phyloP scores from a whole-genome alignment of 148 eudicot genomes.

The Camellia granthamiana region DNA sequence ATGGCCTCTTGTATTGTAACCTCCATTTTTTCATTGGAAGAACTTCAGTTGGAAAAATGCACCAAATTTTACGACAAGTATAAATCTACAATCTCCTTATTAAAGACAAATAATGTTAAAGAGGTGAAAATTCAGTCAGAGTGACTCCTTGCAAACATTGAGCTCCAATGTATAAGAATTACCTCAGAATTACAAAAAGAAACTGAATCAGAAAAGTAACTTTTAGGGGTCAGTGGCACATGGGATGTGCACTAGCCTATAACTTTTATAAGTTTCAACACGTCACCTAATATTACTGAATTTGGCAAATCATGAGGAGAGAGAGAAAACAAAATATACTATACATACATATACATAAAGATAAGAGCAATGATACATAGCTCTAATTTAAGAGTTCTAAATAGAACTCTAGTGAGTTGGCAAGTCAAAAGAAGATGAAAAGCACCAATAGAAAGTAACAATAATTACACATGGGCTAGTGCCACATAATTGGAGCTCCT shows the following conservation, averaged over 20 bases:
- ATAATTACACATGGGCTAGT: too few relatives aligned
- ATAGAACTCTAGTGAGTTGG: too few relatives aligned
- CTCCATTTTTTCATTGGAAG: too few relatives aligned
- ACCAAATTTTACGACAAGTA: too few relatives aligned
- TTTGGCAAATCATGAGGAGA: slow-evolving; percentile 1
- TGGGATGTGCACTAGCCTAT: not conserved
- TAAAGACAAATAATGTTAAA: not conserved
- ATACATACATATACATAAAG: too few relatives aligned
- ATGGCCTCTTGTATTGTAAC: too few relatives aligned
- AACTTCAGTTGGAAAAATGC: too few relatives aligned
- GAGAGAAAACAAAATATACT: not conserved
- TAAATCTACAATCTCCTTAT: not conserved
- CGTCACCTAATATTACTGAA: not conserved
- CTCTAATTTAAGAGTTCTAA: not conserved
- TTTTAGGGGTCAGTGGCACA: not conserved
- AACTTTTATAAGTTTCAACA: not conserved
- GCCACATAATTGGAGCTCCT: too few relatives aligned
- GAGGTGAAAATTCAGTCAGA: too few relatives aligned
- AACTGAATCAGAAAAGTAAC: not conserved
- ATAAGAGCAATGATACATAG: not conserved
- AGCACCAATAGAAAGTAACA: too few relatives aligned
- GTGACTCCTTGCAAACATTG: not conserved
- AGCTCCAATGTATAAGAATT: not conserved
- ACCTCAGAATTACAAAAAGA: not conserved
- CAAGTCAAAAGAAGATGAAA: too few relatives aligned